A percentile compares a stretch with the other conserved stretches of the same genome.
These are phyloP conservation scores for Coniosporium apollinis DNA, from an alignment of 495 filamentous ascomycete species.

Conservation along the genomic window DNA sequence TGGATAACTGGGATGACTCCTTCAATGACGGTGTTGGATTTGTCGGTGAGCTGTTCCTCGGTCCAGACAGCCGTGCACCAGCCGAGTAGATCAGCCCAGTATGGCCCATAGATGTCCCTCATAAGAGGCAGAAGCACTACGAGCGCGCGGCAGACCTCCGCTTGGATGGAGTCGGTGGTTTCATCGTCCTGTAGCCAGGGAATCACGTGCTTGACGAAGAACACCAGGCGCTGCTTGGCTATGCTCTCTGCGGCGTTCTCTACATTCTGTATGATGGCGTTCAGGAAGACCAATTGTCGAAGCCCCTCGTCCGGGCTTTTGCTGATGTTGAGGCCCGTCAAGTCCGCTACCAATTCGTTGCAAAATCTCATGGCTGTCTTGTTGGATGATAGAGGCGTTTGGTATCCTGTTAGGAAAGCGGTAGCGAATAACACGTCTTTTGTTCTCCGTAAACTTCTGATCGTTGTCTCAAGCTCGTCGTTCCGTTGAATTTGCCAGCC, in stretches of 20 bases:
- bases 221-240: constrained; percentile 64
- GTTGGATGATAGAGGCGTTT: constrained; percentile 26
- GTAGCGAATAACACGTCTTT: constrained; percentile 15
- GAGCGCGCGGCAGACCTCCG: constrained; percentile 47
- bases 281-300: constrained; percentile 38
- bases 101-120: constrained; percentile 61
- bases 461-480: constrained; percentile 1
- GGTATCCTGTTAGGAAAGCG: constrained; percentile 37
- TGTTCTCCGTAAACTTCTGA: background rate
- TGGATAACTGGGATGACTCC: constrained; percentile 45
- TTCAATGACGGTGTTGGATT: background rate
- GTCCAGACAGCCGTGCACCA: constrained; percentile 27
- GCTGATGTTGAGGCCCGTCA: constrained; percentile 34
- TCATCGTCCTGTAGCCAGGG: constrained; percentile 46
- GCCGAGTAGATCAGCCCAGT: constrained; percentile 57
- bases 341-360: constrained; percentile 43
- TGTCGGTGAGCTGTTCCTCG: constrained; percentile 4
- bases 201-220: constrained; percentile 63
- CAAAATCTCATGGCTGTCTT: constrained; percentile 27
- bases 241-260: constrained; percentile 35
- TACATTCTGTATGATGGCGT: constrained; percentile 36
- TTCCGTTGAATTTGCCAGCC: constrained; percentile 4
- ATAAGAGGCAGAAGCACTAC: constrained; percentile 50
- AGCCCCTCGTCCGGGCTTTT: constrained; percentile 27
- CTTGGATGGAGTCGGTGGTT: constrained; percentile 27